phyloP scores from a whole-genome alignment of 2,329 filamentous ascomycete genomes.

The Harringtonia lauricola region DNA sequence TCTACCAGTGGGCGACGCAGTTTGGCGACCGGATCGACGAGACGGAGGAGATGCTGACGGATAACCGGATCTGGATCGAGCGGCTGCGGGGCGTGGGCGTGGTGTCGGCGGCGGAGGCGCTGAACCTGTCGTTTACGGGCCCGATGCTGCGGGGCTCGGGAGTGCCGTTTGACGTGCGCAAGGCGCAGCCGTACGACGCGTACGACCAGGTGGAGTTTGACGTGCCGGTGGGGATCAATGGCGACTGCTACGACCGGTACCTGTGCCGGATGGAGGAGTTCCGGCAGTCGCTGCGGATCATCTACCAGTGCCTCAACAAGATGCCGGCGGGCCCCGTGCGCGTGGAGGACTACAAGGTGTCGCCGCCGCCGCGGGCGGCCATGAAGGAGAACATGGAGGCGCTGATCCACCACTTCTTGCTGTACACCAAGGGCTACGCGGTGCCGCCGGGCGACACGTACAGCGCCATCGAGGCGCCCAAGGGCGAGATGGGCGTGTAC shows the following conservation, averaged over 20 bases:
- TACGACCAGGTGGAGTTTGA: constrained; percentile 98
- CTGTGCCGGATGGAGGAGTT: constrained; percentile 99
- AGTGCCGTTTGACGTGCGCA: constrained; percentile 92
- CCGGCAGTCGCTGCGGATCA: constrained; percentile 94
- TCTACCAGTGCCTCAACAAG: constrained; percentile 97
- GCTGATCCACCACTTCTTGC: constrained; percentile 95
- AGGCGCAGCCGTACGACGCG: constrained; percentile 93
- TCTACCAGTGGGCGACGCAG: constrained; percentile 99
- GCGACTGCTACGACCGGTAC: constrained; percentile 98
- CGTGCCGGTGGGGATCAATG: constrained; percentile 89
- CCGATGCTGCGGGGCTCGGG: constrained; percentile 97
- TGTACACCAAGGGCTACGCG: constrained; percentile 97
- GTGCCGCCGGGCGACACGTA: constrained; percentile 98
- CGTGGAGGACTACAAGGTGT: constrained; percentile 98
- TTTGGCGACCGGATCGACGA: constrained; percentile 98
- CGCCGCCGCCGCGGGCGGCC: constrained; percentile 84
- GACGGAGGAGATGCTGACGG: constrained; percentile 95
- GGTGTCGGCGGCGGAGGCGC: constrained; percentile 81
- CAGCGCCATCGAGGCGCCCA: constrained; percentile 96
- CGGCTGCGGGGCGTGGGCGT: constrained; percentile 87
- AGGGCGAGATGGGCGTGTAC: constrained; percentile 98
- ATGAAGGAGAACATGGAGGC: constrained; percentile 99
- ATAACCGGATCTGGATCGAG: constrained; percentile 98
- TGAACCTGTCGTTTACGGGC: constrained; percentile 93
- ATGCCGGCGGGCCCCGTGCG: constrained; percentile 92